These are phyloP conservation scores for Vitis riparia DNA, from an alignment of 164 flowering plant genomes.

Conservation along the genomic window DNA sequence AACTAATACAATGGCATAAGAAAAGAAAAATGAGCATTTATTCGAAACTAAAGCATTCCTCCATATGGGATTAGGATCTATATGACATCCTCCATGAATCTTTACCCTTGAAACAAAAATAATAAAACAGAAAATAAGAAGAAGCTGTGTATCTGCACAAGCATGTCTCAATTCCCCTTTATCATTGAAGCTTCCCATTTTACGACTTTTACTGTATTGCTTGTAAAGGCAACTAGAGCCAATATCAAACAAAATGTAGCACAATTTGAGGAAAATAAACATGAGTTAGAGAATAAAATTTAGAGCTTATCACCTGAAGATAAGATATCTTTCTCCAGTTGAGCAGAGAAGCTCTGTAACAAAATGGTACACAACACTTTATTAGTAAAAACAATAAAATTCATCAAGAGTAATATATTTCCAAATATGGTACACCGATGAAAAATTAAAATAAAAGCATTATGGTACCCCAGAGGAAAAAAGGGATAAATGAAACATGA, in stretches of 20 bases:
- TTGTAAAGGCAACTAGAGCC: no score
- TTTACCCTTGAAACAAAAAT: slow-evolving; percentile 1
- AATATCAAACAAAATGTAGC: neutral
- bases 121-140: no score
- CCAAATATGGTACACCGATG: neutral
- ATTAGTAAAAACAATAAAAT: slow-evolving; percentile 10
- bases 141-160: no score
- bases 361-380: slow-evolving; percentile 5
- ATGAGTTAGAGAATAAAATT: neutral
- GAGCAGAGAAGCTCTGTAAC: slow-evolving; percentile 82
- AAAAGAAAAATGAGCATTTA: neutral
- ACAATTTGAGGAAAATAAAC: neutral
- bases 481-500: no score
- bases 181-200: no score
- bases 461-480: no score
- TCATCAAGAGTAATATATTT: neutral
- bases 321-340: slow-evolving; percentile 85
- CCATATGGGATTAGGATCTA: neutral
- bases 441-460: no score
- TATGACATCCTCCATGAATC: neutral
- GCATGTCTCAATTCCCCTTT: no score
- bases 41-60: neutral
- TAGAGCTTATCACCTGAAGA: slow-evolving; percentile 61
- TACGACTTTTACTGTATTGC: no score
- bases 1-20: neutral